Evolutionary conservation across 148 eudicot species (phyloP), one percentile per base, ranked within the genome.

Genomic region (Suaeda aralocaspica): DNA sequence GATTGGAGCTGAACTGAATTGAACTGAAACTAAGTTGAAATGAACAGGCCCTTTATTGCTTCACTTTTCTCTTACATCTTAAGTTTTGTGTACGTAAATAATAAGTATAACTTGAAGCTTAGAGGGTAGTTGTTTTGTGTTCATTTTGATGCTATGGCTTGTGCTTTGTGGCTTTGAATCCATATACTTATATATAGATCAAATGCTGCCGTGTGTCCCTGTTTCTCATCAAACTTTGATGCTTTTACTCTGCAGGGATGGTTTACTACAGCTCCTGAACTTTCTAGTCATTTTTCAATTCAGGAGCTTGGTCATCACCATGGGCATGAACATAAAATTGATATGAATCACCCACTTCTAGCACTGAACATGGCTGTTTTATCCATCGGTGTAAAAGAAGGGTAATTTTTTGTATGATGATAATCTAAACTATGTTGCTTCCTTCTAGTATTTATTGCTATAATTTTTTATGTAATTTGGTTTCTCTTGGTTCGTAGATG

Each of bases 301-400:
- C 84, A 82, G 67, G 84, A 77, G 33, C 89, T 83, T 74, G 76
- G 79, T 79, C 78, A 74, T 71, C 88, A 73, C 33, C 62, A 80
- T 34, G 94, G 89, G 59, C 96, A 87, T 77, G 83, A 80, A 74
- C 96, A 89, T 79, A 86, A 78, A 73, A 83, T 94, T 64, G 93
- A 91, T 78, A 86, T 94, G 97, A 80, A 84, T 14, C 97, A 94
- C 74, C 99, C 99, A 25, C 64, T 91, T 67, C 86, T 94, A 56
- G 99, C 97, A 52, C 82, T 91, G 77, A 94, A 78, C 78, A 85
- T 89, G 96, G 80, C 89, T 30, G 74, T 91, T 62, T 30, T 89
- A 62, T 86, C 99, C 56, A 94, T 94, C 52, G 83, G 83, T 19
- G 75, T 89, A 52, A 94, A 94, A 89, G 99, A 94, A 84, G 85